Conservation (phyloP, 345 rosid species). For the Dipteronia sinensis region DNA sequence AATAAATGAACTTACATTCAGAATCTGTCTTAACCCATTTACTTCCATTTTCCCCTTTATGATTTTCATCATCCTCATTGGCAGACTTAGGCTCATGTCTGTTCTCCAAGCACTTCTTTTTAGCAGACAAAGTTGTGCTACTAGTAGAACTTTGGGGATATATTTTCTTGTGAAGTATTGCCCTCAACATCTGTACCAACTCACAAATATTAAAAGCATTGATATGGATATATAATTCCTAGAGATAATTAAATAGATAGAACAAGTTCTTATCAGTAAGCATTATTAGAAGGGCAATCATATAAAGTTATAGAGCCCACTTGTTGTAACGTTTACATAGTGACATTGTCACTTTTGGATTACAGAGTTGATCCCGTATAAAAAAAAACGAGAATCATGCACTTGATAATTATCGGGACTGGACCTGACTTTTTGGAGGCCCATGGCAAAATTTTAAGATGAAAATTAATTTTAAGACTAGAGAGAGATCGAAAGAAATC, state of each 20-base stretch:
- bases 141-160: conserved; percentile 47
- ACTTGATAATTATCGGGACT: not conserved
- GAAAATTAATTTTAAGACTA: no score
- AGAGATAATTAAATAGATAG: not conserved
- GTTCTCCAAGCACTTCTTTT: conserved; percentile 47
- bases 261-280: no score
- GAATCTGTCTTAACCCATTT: conserved; percentile 93
- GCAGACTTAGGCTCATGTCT: conserved; percentile 22
- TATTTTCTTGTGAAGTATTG: conserved; percentile 72
- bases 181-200: conserved; percentile 53
- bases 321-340: no score
- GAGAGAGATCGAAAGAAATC: no score
- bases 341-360: no score
- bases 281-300: no score
- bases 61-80: conserved; percentile 34
- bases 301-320: no score
- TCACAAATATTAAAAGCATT: not conserved
- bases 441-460: no score
- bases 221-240: not conserved
- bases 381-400: no score
- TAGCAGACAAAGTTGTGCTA: conserved; percentile 32
- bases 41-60: conserved; percentile 41
- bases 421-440: no score
- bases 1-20: conserved; percentile 54
- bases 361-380: no score